Evolutionary conservation across 148 eudicot species (phyloP), one percentile per base, ranked within the genome.

Genomic region (Pouteria glomerata): DNA sequence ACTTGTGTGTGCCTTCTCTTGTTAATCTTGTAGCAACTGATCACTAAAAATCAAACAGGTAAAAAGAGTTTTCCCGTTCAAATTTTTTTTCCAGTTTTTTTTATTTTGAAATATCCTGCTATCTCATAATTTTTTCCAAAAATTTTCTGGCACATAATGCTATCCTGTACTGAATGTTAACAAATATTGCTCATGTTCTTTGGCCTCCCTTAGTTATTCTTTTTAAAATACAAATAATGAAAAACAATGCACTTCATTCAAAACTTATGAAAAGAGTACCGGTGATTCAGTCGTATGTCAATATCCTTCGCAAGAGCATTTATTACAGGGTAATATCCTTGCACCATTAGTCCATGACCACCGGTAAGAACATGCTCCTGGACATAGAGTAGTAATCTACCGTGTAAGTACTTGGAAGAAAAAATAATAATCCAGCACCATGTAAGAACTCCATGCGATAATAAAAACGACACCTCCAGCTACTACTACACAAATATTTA

Each of bases 281-380:
- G 79, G 78, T 92, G 96, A 87, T 87, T 90, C 83, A 96, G 77
- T 42, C 91, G 88, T 61, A 92, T 78, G 70, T 92, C 94, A 67
- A 96, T 71, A 63, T 78, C 96, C 78, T 89, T 83, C 5, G 99
- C 82, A 37, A 96, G 90, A 29, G 92, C 88, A 83, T 92, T 84
- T 63, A 96, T 83, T 33, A 96, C 68, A 47, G 99, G 99, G 79
- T 84, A 78, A 66, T 96, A 96, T 73, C 99, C 99, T 85, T 92
- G 86, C 61, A 82, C 91, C 97, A 96, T 96, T 23, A 96, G 83
- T 63, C 99, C 97, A 79, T 96, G 99, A 77, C 99, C 99, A 72
- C 99, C 99, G 63, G 97, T 63, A 23, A 96, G 96, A 75, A 96
- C 96, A 75, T 96, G 86, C 73, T 96, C 99, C 99, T 96, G 90